Evolutionary conservation across 73 alveolate species (phyloP), one percentile per base, ranked within the genome.

Genomic region (Uronychia binucleata): DNA sequence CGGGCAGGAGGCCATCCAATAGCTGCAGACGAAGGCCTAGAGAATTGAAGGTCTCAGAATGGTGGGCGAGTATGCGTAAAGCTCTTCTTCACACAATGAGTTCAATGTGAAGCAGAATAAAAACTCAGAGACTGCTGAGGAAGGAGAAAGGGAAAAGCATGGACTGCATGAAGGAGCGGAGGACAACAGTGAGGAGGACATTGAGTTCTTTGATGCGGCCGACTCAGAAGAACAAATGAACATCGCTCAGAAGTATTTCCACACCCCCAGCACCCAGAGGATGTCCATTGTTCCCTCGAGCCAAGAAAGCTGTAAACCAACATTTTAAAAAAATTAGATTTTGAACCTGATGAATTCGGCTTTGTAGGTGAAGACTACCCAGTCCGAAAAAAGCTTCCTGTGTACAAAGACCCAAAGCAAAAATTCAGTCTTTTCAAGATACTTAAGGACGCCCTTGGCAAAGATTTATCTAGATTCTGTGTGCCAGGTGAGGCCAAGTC

Each of bases 401-500:
- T 34, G 0, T 80, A 78, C 31, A 58, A 31, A 14, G 86, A 84
- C 26, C 92, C 81, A 1, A 78, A 78, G 1, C 79, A 77, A 79
- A 60, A 79, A 25, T 90, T 75, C 34, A 85, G 89, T 30, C 34
- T 90, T 26, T 90, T 90, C 90, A 27, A 81, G 0, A 67, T 90
- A 19, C 75, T 85, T 30, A 90, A 78, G 79, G 83, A 78, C 31
- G 81, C 88, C 14, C 77, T 88, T 1, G 94, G 94, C 27, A 76
- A 88, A 78, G 94, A 88, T 60, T 75, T 90, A n/a, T 27, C 93
- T 75, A 87, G 89, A 59, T 85, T 91, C 34, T 88, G 98, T 57
- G 90, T 96, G 77, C 99, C 99, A 75, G n/a, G n/a, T n/a, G n/a
- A n/a, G n/a, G n/a, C n/a, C n/a, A n/a, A n/a, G n/a, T n/a, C n/a